Evolutionary conservation across 2,329 filamentous ascomycete genomes (phyloP).

Genomic region (Colletotrichum euphorbiae): DNA sequence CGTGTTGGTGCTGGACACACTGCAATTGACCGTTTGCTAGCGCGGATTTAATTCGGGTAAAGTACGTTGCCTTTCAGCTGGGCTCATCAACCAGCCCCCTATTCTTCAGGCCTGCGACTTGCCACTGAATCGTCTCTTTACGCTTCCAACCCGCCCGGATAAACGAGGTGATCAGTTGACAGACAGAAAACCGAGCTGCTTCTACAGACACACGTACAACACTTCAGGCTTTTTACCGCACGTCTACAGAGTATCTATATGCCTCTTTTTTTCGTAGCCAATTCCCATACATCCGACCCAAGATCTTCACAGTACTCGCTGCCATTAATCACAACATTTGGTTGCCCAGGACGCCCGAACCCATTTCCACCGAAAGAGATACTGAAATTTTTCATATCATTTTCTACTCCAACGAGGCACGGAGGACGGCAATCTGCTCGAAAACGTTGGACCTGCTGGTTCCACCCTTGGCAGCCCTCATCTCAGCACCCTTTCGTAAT

Average conservation of each 20-base stretch:
- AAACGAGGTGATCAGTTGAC: background rate
- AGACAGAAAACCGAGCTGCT: background rate
- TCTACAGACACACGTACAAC: background rate
- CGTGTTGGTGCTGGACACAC: constrained; percentile 30
- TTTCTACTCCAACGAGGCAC: background rate
- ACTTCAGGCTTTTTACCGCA: background rate
- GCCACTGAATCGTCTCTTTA: background rate
- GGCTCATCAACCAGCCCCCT: constrained; percentile 4
- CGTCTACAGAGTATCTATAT: background rate
- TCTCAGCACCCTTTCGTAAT: constrained; percentile 89
- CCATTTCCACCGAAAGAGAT: background rate
- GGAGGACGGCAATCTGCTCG: constrained; percentile 68
- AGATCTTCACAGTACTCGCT: background rate
- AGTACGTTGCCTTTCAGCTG: background rate
- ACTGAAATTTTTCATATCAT: background rate
- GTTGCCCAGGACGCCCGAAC: constrained; percentile 2
- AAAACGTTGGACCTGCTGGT: constrained; percentile 77
- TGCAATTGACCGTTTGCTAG: background rate
- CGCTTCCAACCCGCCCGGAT: background rate
- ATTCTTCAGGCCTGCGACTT: background rate
- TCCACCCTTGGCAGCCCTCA: constrained; percentile 80
- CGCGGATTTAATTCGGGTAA: constrained; percentile 27
- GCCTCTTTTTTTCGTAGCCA: background rate
- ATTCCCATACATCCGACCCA: background rate
- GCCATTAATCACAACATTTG: background rate